Evolutionary conservation across 805 yeast genomes (phyloP).

Genomic region (Nakazawaea peltata): DNA sequence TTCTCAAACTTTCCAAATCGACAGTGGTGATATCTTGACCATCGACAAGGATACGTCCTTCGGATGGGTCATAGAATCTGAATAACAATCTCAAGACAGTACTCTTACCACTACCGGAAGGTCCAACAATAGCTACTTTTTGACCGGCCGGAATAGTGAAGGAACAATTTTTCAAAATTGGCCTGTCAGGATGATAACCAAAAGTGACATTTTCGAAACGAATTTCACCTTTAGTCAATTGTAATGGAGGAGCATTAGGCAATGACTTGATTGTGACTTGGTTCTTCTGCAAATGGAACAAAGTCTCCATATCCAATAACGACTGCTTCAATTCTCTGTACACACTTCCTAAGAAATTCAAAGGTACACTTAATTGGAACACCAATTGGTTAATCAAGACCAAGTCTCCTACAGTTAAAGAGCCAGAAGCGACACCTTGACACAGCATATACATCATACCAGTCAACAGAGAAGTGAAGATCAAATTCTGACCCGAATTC

Average conservation of each 20-base stretch:
- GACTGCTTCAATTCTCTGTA: constrained; percentile 93
- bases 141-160: constrained; percentile 87
- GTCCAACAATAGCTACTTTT: constrained; percentile 92
- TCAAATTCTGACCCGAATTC: constrained; percentile 73
- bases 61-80: constrained; percentile 78
- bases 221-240: constrained; percentile 60
- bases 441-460: constrained; percentile 99
- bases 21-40: constrained; percentile 80
- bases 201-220: constrained; percentile 85
- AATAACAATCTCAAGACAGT: constrained; percentile 79
- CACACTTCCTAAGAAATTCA: constrained; percentile 91
- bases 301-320: constrained; percentile 89
- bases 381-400: constrained; percentile 93
- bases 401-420: constrained; percentile 86
- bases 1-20: constrained; percentile 67
- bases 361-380: constrained; percentile 90
- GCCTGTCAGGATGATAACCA: constrained; percentile 85
- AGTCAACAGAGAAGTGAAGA: constrained; percentile 83
- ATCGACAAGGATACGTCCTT: constrained; percentile 76
- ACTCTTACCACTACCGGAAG: constrained; percentile 94
- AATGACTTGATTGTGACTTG: constrained; percentile 57
- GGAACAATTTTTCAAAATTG: constrained; percentile 71
- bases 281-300: constrained; percentile 77
- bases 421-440: constrained; percentile 78
- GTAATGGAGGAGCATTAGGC: constrained; percentile 54